Conservation (phyloP, 2,329 filamentous ascomycete species). For the Colletotrichum acutatum region DNA sequence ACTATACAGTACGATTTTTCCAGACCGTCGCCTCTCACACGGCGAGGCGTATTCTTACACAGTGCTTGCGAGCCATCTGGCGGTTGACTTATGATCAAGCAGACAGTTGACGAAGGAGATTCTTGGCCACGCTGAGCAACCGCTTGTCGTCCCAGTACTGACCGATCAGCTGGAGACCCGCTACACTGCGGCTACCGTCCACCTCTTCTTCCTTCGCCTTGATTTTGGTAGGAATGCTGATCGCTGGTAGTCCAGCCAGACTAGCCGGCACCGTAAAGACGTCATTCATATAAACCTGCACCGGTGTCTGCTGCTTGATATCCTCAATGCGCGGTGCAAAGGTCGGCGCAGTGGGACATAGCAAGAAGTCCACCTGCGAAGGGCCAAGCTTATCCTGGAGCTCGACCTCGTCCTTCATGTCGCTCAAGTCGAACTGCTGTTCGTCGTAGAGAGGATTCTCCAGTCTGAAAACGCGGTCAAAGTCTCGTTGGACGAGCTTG, state of each 20-base stretch:
- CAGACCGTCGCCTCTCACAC: not conserved
- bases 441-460: conserved; percentile 73
- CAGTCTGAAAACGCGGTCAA: conserved; percentile 79
- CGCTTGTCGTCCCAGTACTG: conserved; percentile 81
- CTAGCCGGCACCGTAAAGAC: conserved; percentile 96
- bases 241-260: conserved; percentile 87
- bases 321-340: conserved; percentile 73
- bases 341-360: conserved; percentile 88
- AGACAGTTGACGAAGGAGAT: conserved; percentile 48
- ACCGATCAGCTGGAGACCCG: conserved; percentile 81
- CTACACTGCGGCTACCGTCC: conserved; percentile 46
- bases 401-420: conserved; percentile 64
- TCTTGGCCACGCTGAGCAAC: conserved; percentile 68
- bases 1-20: conserved; percentile 18
- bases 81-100: not conserved
- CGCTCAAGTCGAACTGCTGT: conserved; percentile 66
- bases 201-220: conserved; percentile 56
- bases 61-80: not conserved
- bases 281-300: conserved; percentile 92
- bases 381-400: conserved; percentile 68
- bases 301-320: conserved; percentile 62
- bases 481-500: conserved; percentile 85
- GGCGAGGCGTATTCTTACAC: not conserved
- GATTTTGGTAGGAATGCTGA: conserved; percentile 84
- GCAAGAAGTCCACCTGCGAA: conserved; percentile 81